Base-by-base conservation (phyloP, 1,284 basidiomycete species). In the Pascua guehoae region DNA sequence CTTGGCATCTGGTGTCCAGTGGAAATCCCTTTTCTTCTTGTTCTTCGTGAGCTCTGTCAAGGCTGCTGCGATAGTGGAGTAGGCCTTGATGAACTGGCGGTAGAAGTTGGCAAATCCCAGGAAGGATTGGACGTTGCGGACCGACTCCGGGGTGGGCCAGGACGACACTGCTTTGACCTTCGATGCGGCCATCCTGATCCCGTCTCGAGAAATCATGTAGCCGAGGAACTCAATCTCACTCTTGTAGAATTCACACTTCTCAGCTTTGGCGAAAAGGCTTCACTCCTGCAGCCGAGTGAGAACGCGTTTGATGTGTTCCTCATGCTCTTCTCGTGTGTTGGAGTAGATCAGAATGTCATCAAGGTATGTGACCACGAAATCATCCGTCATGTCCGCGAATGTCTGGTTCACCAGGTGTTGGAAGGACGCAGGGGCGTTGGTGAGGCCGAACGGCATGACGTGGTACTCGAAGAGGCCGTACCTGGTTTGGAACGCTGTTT, bases 61-160 rank as follows among this genome's bases (percentile, higher is more conserved):
- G 3, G 76, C 74, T 16, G 60, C 32, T 5, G 64, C 64, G 12
- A 76, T 72, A 7, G 66, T 51, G 4, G 76, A 71, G 53, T 71
- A 81, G 42, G 64, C 52, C 12, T 66, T 32, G 42, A 82, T 79
- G 64, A 81, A 81, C 8, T 69, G 55, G 1, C 74, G 63, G 54
- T 75, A 80, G 64, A 79, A 81, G 60, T 80, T 81, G 41, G 68
- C 69, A 46, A 79, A 75, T 24, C 77, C 76, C 8, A 79, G 65
- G 68, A 78, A 79, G 4, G 61, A 63, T 54, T 74, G 76, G 11
- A 80, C 54, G 10, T 78, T 68, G 39, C 67, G 62, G 32, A 78
- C 60, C 4, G 53, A 65, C 0, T 43, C 58, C 1, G 80, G 81
- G 1, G 37, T 38, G 0, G 75, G 77, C 81, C 81, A 83, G 8